Evolutionary conservation across 345 rosid species (phyloP), one percentile per base, ranked within the genome.

Genomic region (Nasturtium officinale): DNA sequence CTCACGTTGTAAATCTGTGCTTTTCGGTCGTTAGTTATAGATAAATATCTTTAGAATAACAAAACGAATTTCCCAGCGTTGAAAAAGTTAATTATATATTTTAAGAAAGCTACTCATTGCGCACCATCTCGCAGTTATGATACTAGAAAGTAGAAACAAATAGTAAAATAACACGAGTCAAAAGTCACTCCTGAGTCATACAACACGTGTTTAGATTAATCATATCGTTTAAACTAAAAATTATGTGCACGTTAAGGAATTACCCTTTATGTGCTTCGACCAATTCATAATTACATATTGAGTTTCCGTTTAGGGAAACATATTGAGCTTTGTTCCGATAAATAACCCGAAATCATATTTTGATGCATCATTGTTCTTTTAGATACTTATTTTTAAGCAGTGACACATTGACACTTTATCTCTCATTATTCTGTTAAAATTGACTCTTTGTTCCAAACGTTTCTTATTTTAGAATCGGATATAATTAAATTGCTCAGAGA

Each of bases 121-220:
- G 67, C 80, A 71, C 72, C 42, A 65, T 62, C 80, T 57, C 47
- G 7, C 15, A 65, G 61, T 55, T 71, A 65, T 77, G 63, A 71
- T 64, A 77, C 67, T 16, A 16, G 6, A 55, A 63, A 70, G n/a
- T n/a, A n/a, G n/a, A n/a, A n/a, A n/a, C 48, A 45, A 56, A 18
- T 35, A 3, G 66, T 56, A 55, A 55, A 46, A 45, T 54, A 35
- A 55, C 9, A 33, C 5, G 43, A 15, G 60, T 54, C 53, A 55
- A 77, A 77, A 71, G 77, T 25, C 13, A 57, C 55, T 52, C 11
- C 1, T 77, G 66, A 20, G 76, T 70, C 71, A 77, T 56, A 61
- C 40, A 77, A 77, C 80, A 77, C 80, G 80, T 77, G 80, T 71
- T 64, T 50, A 30, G 23, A 9, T 58, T 65, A 50, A 77, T 77